These are phyloP conservation scores for Coix lacrymajobi DNA, from an alignment of 176 grass and related monocot species.

Conservation along the genomic window DNA sequence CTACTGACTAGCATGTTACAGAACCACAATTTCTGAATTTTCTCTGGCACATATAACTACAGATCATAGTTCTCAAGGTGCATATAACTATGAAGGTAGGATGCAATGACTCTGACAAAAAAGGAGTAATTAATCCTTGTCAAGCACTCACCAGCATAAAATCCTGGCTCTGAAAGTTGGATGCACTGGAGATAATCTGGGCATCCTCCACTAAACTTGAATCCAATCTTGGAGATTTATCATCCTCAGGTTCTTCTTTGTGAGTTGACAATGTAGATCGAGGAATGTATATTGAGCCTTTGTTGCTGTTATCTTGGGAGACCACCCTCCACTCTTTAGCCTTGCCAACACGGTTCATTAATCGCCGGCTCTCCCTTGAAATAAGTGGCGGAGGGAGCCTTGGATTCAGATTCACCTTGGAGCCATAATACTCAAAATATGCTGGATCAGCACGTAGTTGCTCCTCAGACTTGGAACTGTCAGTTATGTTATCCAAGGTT, in stretches of 20 bases:
- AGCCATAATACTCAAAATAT: constrained; percentile 87
- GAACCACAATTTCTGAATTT: background rate
- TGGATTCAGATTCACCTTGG: constrained; percentile 89
- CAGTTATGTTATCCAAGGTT: constrained; percentile 27
- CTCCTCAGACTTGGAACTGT: constrained; percentile 59
- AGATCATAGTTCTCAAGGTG: too few relatives aligned
- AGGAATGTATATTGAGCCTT: constrained; percentile 54
- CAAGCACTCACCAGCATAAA: constrained; percentile 48
- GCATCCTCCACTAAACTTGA: constrained; percentile 45
- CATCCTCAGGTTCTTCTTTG: constrained; percentile 94
- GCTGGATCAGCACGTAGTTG: constrained; percentile 70
- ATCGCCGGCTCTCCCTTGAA: constrained; percentile 67
- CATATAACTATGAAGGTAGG: background rate
- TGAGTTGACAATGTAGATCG: constrained; percentile 77
- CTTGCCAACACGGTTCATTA: constrained; percentile 62
- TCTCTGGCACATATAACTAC: background rate
- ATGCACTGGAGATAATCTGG: constrained; percentile 25
- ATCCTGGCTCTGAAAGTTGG: constrained; percentile 37
- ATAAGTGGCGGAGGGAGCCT: constrained; percentile 93
- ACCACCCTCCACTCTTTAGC: constrained; percentile 57
- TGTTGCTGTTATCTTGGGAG: constrained; percentile 43
- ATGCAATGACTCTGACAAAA: background rate
- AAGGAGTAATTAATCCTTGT: background rate
- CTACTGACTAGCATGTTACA: background rate
- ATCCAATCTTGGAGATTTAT: constrained; percentile 65